phyloP scores from a whole-genome alignment of 306 rosid species.

The Gillenia trifoliata region DNA sequence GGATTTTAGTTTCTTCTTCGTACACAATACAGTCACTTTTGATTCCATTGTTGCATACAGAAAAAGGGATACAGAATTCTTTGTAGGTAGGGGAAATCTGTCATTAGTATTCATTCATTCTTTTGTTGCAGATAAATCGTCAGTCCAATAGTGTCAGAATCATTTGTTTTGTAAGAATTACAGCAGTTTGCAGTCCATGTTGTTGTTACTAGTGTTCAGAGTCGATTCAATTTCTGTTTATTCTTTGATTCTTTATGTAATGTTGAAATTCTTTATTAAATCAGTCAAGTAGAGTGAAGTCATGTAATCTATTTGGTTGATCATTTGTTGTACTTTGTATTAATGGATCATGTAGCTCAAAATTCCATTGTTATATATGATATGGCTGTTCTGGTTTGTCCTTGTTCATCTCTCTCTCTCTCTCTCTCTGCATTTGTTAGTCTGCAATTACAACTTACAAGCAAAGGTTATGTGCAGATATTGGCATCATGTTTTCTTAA shows the following conservation, averaged over 20 bases:
- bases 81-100: slow-evolving; percentile 52
- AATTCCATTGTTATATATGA: slow-evolving; percentile 14
- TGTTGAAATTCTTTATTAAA: slow-evolving; percentile 37
- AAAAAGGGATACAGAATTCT: slow-evolving; percentile 45
- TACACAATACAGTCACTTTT: slow-evolving; percentile 14
- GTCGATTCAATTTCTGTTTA: slow-evolving; percentile 31
- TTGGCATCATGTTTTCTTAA: too few species aligned
- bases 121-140: slow-evolving; percentile 62
- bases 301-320: not conserved
- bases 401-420: not conserved
- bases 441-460: too few species aligned
- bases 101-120: slow-evolving; percentile 59
- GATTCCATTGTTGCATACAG: slow-evolving; percentile 29
- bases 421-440: not conserved
- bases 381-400: slow-evolving; percentile 24
- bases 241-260: slow-evolving; percentile 57
- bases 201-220: slow-evolving; percentile 19
- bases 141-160: slow-evolving; percentile 25
- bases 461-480: too few species aligned
- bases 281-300: slow-evolving; percentile 4
- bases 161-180: slow-evolving; percentile 36
- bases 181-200: slow-evolving; percentile 17
- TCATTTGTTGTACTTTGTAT: not conserved
- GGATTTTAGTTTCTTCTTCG: slow-evolving; percentile 18
- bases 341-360: slow-evolving; percentile 9